phyloP scores from a whole-genome alignment of 1,284 basidiomycete species.

The Rugosomyces carneus region DNA sequence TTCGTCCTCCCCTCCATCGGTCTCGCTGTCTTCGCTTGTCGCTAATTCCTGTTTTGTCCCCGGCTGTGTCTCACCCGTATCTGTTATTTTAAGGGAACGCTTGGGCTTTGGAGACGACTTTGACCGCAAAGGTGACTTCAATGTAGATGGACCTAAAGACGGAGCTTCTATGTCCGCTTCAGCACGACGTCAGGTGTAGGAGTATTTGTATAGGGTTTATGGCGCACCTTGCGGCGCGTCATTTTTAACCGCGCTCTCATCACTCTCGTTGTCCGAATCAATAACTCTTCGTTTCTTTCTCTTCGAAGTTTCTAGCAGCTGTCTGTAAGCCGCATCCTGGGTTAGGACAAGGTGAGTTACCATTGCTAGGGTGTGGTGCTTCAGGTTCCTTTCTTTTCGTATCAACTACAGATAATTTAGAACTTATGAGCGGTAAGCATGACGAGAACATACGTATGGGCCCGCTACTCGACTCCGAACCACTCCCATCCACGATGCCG shows the following conservation, averaged over 20 bases:
- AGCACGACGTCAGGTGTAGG: no score
- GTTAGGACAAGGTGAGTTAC: neutral
- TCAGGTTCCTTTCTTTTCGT: conserved; percentile 34
- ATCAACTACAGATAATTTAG: conserved; percentile 20
- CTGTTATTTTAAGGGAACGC: conserved; percentile 10
- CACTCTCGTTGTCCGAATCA: conserved; percentile 61
- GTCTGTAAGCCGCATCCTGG: neutral
- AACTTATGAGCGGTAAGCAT: neutral
- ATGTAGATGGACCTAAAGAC: conserved; percentile 14
- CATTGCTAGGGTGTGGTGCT: conserved; percentile 11
- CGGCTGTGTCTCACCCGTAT: conserved; percentile 1
- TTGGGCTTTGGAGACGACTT: conserved; percentile 18
- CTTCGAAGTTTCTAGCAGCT: neutral
- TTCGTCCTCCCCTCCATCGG: conserved; percentile 35
- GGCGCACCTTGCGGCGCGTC: neutral
- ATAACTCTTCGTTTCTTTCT: conserved; percentile 58
- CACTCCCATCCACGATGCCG: conserved; percentile 13
- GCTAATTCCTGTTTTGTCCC: conserved; percentile 9
- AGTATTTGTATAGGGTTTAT: neutral
- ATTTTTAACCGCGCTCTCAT: conserved; percentile 22
- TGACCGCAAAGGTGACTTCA: conserved; percentile 10
- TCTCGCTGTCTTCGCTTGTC: conserved; percentile 16
- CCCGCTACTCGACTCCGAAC: neutral
- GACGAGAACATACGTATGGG: neutral
- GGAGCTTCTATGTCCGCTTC: conserved; percentile 2